Evolutionary conservation across 2,329 filamentous ascomycete genomes (phyloP).

Genomic region (Exophiala sp.): DNA sequence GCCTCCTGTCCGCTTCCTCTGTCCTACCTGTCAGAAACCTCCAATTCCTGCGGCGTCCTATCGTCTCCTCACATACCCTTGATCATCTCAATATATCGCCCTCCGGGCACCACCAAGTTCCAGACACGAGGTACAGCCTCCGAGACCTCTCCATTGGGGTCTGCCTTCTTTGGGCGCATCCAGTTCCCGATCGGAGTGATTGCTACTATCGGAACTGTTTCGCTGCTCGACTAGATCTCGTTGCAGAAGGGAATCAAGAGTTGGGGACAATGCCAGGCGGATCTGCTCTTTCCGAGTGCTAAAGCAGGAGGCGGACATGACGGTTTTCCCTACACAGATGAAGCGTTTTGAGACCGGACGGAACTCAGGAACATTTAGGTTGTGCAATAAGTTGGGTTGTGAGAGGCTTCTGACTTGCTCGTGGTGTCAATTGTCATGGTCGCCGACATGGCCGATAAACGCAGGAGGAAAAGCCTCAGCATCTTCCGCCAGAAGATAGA

Average conservation of each 20-base stretch:
- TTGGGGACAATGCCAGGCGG: not conserved
- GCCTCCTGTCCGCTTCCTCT: constrained; percentile 3
- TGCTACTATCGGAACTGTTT: constrained; percentile 1
- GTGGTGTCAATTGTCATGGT: constrained; percentile 1
- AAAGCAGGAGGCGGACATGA: not conserved
- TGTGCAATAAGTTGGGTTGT: constrained; percentile 10
- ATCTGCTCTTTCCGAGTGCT: not conserved
- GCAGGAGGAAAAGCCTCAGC: constrained; percentile 34
- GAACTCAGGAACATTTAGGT: constrained; percentile 7
- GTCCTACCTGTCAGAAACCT: constrained; percentile 9
- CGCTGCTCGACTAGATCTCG: not conserved
- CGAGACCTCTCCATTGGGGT: constrained; percentile 3
- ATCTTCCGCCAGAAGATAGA: constrained; percentile 29
- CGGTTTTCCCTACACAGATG: not conserved
- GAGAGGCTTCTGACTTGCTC: constrained; percentile 1
- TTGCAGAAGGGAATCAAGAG: not conserved
- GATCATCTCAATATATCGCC: constrained; percentile 12
- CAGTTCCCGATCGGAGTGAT: constrained; percentile 3
- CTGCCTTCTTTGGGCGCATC: not conserved
- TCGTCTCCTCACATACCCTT: constrained; percentile 1
- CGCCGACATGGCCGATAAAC: constrained; percentile 29
- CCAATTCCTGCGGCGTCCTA: constrained; percentile 7
- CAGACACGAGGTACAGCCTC: constrained; percentile 13
- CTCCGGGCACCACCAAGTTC: constrained; percentile 12
- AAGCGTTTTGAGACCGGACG: not conserved